Evolutionary conservation across 164 flowering plant genomes (phyloP), one percentile per base, ranked within the genome.

Genomic region (Stephania yunnanensis): DNA sequence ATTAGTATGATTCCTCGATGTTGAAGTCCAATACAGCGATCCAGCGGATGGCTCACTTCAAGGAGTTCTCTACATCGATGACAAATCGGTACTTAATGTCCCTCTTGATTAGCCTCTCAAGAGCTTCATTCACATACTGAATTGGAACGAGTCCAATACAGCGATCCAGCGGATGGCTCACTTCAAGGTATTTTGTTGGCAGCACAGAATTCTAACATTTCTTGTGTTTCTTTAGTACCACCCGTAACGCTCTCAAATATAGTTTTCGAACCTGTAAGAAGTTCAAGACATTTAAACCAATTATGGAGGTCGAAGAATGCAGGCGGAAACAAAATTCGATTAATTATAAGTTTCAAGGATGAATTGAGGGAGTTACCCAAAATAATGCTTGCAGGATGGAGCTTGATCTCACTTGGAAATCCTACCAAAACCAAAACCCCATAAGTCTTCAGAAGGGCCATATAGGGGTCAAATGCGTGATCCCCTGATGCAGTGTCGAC

Each of bases 11-110:
- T 58, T 58, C 64, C 20, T 10, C 20, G 19, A 3, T n/a, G 5
- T 15, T n/a, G 17, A 55, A 19, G 19, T 55, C 19, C 17, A 55
- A 55, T 19, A 55, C 63, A 55, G 9, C 12, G 25, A 25, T 50
- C 55, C 64, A 36, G 6, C 2, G 42, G 2, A 58, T 15, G n/a
- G 64, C 17, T 58, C 64, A 58, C 19, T 58, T 58, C 64, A 58
- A 19, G 20, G 64, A 58, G 64, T 58, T 58, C 64, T 58, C 72
- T 2, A 70, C 12, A 15, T 70, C 72, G 22, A 70, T 70, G 7
- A n/a, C 72, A 70, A 70, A 70, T 45, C 72, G 55, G 31, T 70
- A 70, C 20, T 42, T 31, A 2, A 70, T 53, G n/a, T 70, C 72
- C 30, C 29, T 22, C n/a, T 70, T 70, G 29, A 22, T 46, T 17